Conservation (phyloP, 2,329 filamentous ascomycete species). For the Myriosclerotinia duriaeana region DNA sequence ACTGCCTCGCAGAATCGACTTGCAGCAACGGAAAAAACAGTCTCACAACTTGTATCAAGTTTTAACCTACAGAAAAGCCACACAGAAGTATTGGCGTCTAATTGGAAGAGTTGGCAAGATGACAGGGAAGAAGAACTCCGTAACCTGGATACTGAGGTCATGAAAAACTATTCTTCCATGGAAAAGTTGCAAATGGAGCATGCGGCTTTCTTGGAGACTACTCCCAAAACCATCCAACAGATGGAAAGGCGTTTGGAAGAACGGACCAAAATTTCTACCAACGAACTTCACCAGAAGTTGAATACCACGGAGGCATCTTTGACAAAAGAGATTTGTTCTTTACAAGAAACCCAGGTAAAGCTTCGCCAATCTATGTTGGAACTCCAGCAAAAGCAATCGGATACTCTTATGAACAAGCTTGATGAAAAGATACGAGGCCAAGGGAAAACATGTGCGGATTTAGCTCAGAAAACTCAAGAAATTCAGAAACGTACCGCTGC, state of each 20-base stretch:
- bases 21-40: not conserved
- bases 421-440: not conserved
- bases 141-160: conserved; percentile 1
- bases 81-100: not conserved
- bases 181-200: conserved; percentile 10
- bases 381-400: not conserved
- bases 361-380: conserved; percentile 1
- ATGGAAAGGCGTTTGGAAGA: conserved; percentile 7
- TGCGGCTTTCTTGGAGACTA: not conserved
- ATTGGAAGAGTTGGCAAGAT: conserved; percentile 7
- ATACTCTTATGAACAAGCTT: not conserved
- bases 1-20: not conserved
- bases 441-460: not conserved
- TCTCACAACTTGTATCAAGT: not conserved
- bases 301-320: not conserved
- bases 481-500: not conserved
- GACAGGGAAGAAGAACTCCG: conserved; percentile 11
- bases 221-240: conserved; percentile 7
- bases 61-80: not conserved
- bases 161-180: conserved; percentile 12
- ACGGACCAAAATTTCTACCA: not conserved
- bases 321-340: conserved; percentile 1
- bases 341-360: conserved; percentile 3
- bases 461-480: not conserved
- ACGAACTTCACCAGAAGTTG: not conserved